Evolutionary conservation across 2,329 filamentous ascomycete species (phyloP).

Genomic region (Botrytis deweyae): DNA sequence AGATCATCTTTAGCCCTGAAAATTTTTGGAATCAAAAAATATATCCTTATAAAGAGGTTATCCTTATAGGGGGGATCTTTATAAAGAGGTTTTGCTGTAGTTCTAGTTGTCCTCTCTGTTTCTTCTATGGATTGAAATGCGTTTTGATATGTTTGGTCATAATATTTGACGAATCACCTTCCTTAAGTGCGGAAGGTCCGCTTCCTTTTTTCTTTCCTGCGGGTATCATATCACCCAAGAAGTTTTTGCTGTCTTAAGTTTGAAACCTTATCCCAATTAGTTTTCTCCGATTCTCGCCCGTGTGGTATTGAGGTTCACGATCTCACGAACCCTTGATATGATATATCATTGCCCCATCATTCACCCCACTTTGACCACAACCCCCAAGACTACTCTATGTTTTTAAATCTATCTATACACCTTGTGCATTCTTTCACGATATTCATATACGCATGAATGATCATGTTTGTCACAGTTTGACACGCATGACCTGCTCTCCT

Average conservation of each 20-base stretch:
- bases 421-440: not conserved
- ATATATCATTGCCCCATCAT: constrained; percentile 1
- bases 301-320: not conserved
- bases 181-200: not conserved
- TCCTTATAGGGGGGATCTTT: too few relatives aligned
- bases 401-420: not conserved
- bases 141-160: not conserved
- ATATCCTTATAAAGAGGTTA: too few relatives aligned
- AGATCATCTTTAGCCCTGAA: too few relatives aligned
- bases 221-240: not conserved
- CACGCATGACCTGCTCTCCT: not conserved
- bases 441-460: not conserved
- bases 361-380: not conserved
- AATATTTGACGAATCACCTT: not conserved
- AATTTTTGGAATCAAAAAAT: too few relatives aligned
- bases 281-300: not conserved
- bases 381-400: not conserved
- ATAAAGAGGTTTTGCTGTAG: not conserved
- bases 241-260: not conserved
- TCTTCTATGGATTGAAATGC: not conserved
- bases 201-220: not conserved
- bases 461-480: not conserved
- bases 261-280: not conserved
- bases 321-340: not conserved
- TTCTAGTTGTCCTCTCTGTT: not conserved